phyloP scores from a whole-genome alignment of 2,329 filamentous ascomycete species.

The Lecanicillium sp. region DNA sequence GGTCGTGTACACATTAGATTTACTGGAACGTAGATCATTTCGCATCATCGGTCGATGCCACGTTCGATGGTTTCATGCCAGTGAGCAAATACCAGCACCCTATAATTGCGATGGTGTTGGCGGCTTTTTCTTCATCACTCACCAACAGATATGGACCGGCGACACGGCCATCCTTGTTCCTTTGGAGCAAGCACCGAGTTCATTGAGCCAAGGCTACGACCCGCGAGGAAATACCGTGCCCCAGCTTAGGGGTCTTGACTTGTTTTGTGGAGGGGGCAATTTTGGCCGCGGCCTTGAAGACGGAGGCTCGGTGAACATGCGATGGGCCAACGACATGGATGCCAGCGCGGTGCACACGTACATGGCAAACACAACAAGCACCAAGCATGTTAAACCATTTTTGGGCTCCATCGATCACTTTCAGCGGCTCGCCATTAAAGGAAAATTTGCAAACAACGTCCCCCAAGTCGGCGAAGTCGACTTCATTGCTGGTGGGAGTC shows the following conservation, averaged over 20 bases:
- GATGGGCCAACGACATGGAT: slow-evolving; percentile 63
- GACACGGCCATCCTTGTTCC: slow-evolving; percentile 21
- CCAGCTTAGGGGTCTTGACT: slow-evolving; percentile 56
- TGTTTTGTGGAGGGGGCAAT: slow-evolving; percentile 75
- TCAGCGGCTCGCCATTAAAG: slow-evolving; percentile 49
- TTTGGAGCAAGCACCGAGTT: slow-evolving; percentile 28
- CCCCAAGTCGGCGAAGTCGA: slow-evolving; percentile 59
- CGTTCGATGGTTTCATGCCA: slow-evolving; percentile 47
- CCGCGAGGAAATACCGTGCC: slow-evolving; percentile 26
- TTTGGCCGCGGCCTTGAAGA: slow-evolving; percentile 74
- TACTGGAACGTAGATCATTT: slow-evolving; percentile 29
- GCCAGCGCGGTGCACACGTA: slow-evolving; percentile 63
- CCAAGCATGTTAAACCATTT: slow-evolving; percentile 45
- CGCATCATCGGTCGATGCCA: slow-evolving; percentile 52
- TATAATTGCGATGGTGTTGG: slow-evolving; percentile 62
- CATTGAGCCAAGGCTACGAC: slow-evolving; percentile 51
- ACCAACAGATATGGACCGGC: slow-evolving; percentile 19
- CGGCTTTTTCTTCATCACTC: slow-evolving; percentile 59
- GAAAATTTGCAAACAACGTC: slow-evolving; percentile 39
- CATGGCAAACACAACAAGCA: slow-evolving; percentile 54
- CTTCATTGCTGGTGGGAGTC: slow-evolving; percentile 66
- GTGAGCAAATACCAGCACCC: slow-evolving; percentile 48
- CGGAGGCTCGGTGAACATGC: slow-evolving; percentile 57
- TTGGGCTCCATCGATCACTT: slow-evolving; percentile 69
- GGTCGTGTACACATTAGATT: slow-evolving; percentile 48